Evolutionary conservation across 1,284 basidiomycete species (phyloP), one percentile per base, ranked within the genome.

Genomic region (Thecaphora thlaspeos): DNA sequence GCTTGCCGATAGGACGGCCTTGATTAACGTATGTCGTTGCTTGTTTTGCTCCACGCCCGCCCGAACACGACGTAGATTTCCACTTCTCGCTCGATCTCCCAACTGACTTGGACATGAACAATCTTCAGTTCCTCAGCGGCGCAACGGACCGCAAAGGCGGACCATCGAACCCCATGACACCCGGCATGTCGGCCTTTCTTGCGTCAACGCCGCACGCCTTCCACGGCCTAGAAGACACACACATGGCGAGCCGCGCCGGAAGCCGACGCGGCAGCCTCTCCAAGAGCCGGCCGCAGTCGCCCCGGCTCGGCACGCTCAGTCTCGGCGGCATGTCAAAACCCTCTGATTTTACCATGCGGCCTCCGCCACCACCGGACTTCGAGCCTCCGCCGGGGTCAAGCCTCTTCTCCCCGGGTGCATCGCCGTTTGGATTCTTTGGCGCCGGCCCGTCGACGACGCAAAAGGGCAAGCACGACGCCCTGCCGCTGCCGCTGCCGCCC

Each of bases 31-130:
- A 3, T 14, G 32, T 37, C 21, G 19, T 39, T 36, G 24, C 14
- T 23, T n/a, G 17, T n/a, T 40, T 40, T 37, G n/a, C n/a, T n/a
- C n/a, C n/a, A n/a, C n/a, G n/a, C n/a, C n/a, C n/a, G n/a, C n/a
- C n/a, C n/a, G n/a, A n/a, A n/a, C n/a, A n/a, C 18, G 17, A 38
- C 23, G 42, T 28, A 70, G 70, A 73, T 45, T 73, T 73, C 41
- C 61, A 73, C 39, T 71, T 70, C 51, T 71, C 70, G 2, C 58
- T 73, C 23, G 64, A 73, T 26, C 41, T 73, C 8, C 70, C 70
- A 1, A 61, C 59, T 10, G 63, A 70, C 44, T 55, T 71, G 15
- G 56, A 67, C 22, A 47, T 64, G 37, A 53, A 48, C 45, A 68
- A 71, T 34, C 48, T 71, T 14, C 59, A 61, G 32, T 59, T 71